These are phyloP conservation scores for Juncus effusus DNA, from an alignment of 176 grass and related monocot genomes.

Conservation along the genomic window DNA sequence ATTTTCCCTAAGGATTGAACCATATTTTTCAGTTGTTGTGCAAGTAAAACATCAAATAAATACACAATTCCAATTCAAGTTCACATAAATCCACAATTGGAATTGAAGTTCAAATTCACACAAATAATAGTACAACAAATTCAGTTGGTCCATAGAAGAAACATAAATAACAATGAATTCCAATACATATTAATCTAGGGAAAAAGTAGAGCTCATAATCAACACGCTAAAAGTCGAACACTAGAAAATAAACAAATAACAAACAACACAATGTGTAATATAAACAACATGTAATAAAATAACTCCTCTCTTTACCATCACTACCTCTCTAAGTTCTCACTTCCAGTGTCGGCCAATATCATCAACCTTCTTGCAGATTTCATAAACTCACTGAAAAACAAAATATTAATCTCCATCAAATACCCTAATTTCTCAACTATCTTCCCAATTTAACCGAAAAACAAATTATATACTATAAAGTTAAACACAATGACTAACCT, in stretches of 20 bases:
- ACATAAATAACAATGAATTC: too few relatives aligned
- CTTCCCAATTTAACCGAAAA: too few relatives aligned
- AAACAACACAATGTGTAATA: background rate
- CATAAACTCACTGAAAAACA: conserved; percentile 62
- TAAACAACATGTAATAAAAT: background rate
- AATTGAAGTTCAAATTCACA: too few relatives aligned
- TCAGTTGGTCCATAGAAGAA: too few relatives aligned
- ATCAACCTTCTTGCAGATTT: conserved; percentile 69
- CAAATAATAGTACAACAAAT: too few relatives aligned
- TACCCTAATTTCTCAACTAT: too few relatives aligned
- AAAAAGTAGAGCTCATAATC: conserved; percentile 4
- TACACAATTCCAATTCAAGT: too few relatives aligned
- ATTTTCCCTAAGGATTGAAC: too few relatives aligned
- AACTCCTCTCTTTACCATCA: conserved; percentile 12
- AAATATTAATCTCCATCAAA: background rate
- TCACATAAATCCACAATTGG: too few relatives aligned
- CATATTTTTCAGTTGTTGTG: too few relatives aligned
- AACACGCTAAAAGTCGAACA: background rate
- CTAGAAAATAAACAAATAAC: background rate
- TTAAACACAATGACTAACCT: conserved; percentile 45
- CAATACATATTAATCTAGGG: too few relatives aligned
- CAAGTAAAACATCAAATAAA: too few relatives aligned
- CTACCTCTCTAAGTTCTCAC: conserved; percentile 53
- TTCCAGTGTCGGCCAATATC: conserved; percentile 51
- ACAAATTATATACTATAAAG: background rate